Conservation (phyloP, 805 yeast genomes). For the Candida peoriensis region DNA sequence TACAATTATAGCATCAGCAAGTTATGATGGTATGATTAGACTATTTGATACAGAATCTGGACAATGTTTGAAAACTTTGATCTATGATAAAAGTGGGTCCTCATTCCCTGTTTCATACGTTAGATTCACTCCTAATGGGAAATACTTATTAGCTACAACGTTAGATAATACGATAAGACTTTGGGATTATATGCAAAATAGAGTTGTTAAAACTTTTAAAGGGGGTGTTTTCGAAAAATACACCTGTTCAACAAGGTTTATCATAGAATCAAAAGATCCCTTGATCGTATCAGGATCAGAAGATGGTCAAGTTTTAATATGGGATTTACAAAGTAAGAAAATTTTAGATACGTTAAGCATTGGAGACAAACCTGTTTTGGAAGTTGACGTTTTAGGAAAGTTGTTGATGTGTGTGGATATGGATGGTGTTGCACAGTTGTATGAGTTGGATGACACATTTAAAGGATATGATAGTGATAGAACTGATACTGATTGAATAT, state of each 20-base stretch:
- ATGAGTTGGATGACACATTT: slow-evolving; percentile 3
- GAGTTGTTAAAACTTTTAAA: slow-evolving; percentile 68
- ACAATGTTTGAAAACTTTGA: slow-evolving; percentile 85
- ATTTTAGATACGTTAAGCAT: slow-evolving; percentile 25
- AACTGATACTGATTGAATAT: slow-evolving; percentile 12
- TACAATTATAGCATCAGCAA: slow-evolving; percentile 76
- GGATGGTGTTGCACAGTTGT: slow-evolving; percentile 10
- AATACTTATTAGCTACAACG: slow-evolving; percentile 70
- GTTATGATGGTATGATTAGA: slow-evolving; percentile 87
- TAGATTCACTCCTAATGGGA: slow-evolving; percentile 73
- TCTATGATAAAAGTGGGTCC: slow-evolving; percentile 71
- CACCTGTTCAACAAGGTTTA: slow-evolving; percentile 48
- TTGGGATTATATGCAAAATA: slow-evolving; percentile 84
- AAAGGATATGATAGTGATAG: slow-evolving; percentile 10
- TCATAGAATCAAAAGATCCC: slow-evolving; percentile 32
- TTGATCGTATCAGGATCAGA: slow-evolving; percentile 61
- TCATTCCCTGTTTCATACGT: slow-evolving; percentile 77
- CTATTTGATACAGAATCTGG: slow-evolving; percentile 86
- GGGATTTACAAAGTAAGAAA: slow-evolving; percentile 64
- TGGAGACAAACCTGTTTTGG: slow-evolving; percentile 11
- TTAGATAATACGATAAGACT: slow-evolving; percentile 73
- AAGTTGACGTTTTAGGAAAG: slow-evolving; percentile 10
- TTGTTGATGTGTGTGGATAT: slow-evolving; percentile 9
- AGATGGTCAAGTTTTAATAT: slow-evolving; percentile 44
- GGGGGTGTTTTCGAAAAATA: slow-evolving; percentile 39